Percentiles rank a stretch among this genome's conserved stretches.
Evolutionary conservation across 768 basidiomycete species (phyloP).

Genomic region (Termitomyces titanicus): DNA sequence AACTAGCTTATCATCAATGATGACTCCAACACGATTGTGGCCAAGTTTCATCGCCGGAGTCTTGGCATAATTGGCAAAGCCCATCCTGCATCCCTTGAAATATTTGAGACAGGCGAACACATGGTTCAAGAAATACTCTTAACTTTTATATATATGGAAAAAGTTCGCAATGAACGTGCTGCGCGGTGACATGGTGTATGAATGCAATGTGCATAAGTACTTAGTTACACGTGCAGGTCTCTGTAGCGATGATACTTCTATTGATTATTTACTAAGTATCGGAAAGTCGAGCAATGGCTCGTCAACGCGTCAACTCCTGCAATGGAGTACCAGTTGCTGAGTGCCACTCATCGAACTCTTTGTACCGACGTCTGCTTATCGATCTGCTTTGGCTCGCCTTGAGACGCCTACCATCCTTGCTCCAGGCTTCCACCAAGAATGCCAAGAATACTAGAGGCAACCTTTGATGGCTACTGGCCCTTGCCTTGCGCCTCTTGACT

Average conservation of each 20-base stretch:
- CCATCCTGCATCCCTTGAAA: slow-evolving; percentile 15
- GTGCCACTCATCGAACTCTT: neutral
- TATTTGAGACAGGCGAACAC: slow-evolving; percentile 16
- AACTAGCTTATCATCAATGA: slow-evolving; percentile 5
- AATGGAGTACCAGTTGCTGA: neutral
- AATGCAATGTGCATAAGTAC: neutral
- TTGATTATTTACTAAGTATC: too few relatives aligned
- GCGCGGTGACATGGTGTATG: too few relatives aligned
- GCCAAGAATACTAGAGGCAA: neutral
- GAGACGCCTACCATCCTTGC: neutral
- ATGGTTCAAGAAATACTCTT: slow-evolving; percentile 24
- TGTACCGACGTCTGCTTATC: neutral
- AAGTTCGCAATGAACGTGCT: slow-evolving; percentile 14
- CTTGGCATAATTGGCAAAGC: slow-evolving; percentile 13
- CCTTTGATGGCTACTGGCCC: too few relatives aligned
- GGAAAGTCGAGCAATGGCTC: too few relatives aligned
- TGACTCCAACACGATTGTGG: slow-evolving; percentile 8
- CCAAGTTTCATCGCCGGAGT: slow-evolving; percentile 11
- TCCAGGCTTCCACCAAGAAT: neutral
- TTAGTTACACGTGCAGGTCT: too few relatives aligned
- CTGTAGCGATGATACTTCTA: neutral
- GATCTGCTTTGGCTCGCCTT: neutral
- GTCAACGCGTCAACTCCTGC: too few relatives aligned
- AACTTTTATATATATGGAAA: slow-evolving; percentile 28
- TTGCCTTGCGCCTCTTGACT: neutral